Evolutionary conservation across 2,329 filamentous ascomycete species (phyloP), one percentile per base, ranked within the genome.

Genomic region (Aotearoamyces nothofagi): DNA sequence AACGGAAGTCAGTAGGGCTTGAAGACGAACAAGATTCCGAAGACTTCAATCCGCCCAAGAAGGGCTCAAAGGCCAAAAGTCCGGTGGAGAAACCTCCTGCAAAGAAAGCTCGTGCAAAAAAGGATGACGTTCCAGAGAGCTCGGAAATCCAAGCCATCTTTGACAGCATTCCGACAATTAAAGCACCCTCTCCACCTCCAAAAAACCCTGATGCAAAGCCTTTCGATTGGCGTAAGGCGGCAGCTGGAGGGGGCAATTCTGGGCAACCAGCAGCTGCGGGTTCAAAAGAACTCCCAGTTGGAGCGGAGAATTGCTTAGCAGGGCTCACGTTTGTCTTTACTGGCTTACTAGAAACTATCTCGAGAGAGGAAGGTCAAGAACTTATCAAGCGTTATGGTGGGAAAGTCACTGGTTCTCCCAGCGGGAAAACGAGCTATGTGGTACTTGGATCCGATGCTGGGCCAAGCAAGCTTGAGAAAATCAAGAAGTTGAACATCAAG

Each of bases 321-420:
- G 90, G 92, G 0, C 62, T 96, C 31, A 79, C 73, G 0, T 98
- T 98, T 47, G 90, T 98, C 15, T 98, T 98, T 45, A 98, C 92
- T 1, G 90, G 90, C 14, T 65, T 94, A 14, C 60, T 96, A 22
- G 69, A 80, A 35, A 75, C 69, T 0, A 68, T 96, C 32, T 75
- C 79, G 24, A 74, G 90, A 35, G 84, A 92, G 5, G 84, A 93
- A 43, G 87, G 72, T 2, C 77, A 86, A 39, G 74, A 69, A 24
- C 60, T 98, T 11, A 82, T 96, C 32, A 98, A 98, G 52, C 73
- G 77, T 37, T 92, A 94, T 50, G 92, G 90, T 23, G 90, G 90
- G 30, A 96, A 93, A 54, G 75, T 93, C 14, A 92, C 78, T 7
- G 63, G 61, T 7, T 76, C 72, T 4, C 90, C 92, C 12, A 96